Evolutionary conservation across 805 yeast species (phyloP), one percentile per base, ranked within the genome.

Genomic region (Metschnikowia vanudenii): DNA sequence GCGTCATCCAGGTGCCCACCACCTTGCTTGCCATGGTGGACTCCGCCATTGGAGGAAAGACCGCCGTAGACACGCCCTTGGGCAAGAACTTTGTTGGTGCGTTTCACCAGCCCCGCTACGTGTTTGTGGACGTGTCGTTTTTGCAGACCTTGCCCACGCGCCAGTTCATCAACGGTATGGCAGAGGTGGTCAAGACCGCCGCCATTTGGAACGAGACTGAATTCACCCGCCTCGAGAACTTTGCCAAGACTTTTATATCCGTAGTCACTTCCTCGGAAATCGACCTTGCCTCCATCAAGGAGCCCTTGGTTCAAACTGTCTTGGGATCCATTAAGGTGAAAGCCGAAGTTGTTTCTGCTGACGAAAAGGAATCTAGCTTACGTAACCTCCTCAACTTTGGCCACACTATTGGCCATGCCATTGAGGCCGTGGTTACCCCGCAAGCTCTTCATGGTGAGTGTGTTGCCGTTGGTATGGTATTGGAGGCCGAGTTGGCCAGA

Each of bases 391-490:
- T 94, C 50, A 94, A 94, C 68, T 94, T 92, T 63, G 99, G 99
- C 30, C 99, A 94, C 66, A 81, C 97, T 24, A 91, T 94, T 58
- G 99, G 99, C 37, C 99, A 94, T 65, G 99, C 99, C 17, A 90
- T 86, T 54, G 99, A 94, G 72, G 98, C 99, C n/a, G 82, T 94
- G 30, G 75, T 94, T 52, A 91, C 98, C 3, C 99, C 99, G 8
- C 89, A 91, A 65, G 94, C 96, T 19, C 76, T 94, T 37, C 99
- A 94, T 61, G 99, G 99, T 50, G 99, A 94, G 69, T 94, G 99
- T 77, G 99, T 94, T n/a, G 78, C 98, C n/a, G 79, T 94, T 50
- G 99, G 99, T 53, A 86, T 90, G 79, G 84, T 94, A 29, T 79
- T 83, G 59, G 99, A 94, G 67, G 98, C 98, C 4, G 99, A 94